Conservation (phyloP, 2,329 filamentous ascomycete genomes). For the Cordyceps militaris region DNA sequence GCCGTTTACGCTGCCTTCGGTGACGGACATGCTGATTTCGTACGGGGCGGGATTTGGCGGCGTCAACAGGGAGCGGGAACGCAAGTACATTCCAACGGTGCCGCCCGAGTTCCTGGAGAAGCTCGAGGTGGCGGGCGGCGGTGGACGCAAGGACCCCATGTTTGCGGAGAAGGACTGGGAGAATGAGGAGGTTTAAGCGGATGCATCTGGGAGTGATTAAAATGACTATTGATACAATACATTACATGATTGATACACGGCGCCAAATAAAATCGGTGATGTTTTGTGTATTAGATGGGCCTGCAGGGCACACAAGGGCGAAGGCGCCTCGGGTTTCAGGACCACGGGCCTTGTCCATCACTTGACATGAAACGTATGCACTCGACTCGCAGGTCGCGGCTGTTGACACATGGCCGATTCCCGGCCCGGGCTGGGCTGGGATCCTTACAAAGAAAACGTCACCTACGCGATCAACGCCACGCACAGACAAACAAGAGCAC, state of each 20-base stretch:
- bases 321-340: too few relatives aligned
- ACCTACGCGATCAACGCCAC: too few relatives aligned
- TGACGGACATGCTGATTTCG: slow-evolving; percentile 93
- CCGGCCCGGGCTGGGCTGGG: too few relatives aligned
- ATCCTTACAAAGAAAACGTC: too few relatives aligned
- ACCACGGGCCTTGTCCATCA: too few relatives aligned
- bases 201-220: background rate
- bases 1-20: slow-evolving; percentile 90
- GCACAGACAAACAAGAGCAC: too few relatives aligned
- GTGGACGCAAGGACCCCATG: slow-evolving; percentile 44
- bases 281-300: too few relatives aligned
- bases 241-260: background rate
- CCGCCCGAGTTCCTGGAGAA: slow-evolving; percentile 89
- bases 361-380: too few relatives aligned
- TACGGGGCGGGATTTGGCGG: slow-evolving; percentile 95
- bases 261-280: too few relatives aligned
- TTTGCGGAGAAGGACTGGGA: slow-evolving; percentile 61
- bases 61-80: slow-evolving; percentile 80
- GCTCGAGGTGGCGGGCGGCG: slow-evolving; percentile 55
- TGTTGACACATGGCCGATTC: too few relatives aligned
- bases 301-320: too few relatives aligned
- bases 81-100: slow-evolving; percentile 93
- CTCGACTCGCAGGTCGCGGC: too few relatives aligned
- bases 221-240: background rate
- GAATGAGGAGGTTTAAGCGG: slow-evolving; percentile 49